Base-by-base conservation (phyloP, 2,329 filamentous ascomycete species). In the Monascus ruber region DNA sequence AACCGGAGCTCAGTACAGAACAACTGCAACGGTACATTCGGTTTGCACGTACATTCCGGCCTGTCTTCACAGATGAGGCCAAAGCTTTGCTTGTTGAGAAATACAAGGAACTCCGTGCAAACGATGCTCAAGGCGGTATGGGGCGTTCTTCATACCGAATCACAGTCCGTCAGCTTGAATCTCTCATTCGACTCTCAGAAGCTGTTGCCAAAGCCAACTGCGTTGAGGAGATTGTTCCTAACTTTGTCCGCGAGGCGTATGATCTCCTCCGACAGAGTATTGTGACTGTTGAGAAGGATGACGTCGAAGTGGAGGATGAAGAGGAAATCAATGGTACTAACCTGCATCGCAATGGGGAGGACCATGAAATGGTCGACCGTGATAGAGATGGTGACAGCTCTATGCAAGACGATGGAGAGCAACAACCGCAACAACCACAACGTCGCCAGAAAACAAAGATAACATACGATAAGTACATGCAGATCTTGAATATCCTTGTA, bases 131-230 rank as follows among this genome's bases (percentile, higher is more conserved):
- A 61, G 91, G 91, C 37, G 91, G 91, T 27, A 79, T 94, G 36
- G 91, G 91, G 43, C 78, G 86, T 55, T 96, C 95, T 66, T 93
- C 85, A 47, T 98, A 98, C 70, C 81, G 91, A 43, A 98, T 98
- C 60, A 98, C 91, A 0, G 91, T 98, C 36, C 79, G 91, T 57
- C 91, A 98, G 63, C 73, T 98, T 2, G 91, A 98, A 65, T 89
- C 83, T 57, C 80, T 98, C 74, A 96, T 98, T 49, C 86, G 91
- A 47, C 70, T 98, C 40, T 89, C 83, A 39, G 91, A 98, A 63
- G 91, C 91, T n/a, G 95, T 98, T 49, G 91, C 91, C 42, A 96
- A 96, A 65, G 86, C 87, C 42, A 96, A 94, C 59, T 98, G 91
- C 58, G 86, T 94, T 9, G 84, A 89, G 52, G 87, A 95, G 47